phyloP scores from a whole-genome alignment of 78 protist species.

The slime mould (Dictyostelium discoideum) region DNA sequence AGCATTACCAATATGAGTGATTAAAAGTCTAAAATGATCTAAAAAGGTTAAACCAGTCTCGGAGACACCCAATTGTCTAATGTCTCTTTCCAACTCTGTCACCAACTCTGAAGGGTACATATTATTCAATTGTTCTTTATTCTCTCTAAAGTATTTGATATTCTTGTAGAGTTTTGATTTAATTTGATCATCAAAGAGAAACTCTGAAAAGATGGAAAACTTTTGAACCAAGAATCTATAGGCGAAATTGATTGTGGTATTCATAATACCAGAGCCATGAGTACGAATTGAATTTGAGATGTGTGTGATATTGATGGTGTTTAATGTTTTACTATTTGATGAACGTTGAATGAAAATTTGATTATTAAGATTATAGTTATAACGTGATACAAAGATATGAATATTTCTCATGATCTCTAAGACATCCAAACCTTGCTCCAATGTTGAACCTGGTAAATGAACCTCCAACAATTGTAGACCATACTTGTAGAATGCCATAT shows the following conservation, averaged over 20 bases:
- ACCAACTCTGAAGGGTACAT: constrained; percentile 94
- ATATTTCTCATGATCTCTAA: constrained; percentile 97
- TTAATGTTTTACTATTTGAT: constrained; percentile 85
- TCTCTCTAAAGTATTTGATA: constrained; percentile 67
- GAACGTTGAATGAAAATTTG: constrained; percentile 93
- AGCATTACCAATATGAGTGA: constrained; percentile 97
- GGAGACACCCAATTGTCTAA: constrained; percentile 88
- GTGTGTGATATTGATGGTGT: constrained; percentile 95
- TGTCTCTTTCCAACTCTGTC: constrained; percentile 86
- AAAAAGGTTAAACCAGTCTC: constrained; percentile 84
- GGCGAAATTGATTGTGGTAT: constrained; percentile 97
- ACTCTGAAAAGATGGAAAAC: constrained; percentile 92
- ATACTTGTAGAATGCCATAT: constrained; percentile 92
- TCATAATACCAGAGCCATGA: constrained; percentile 99
- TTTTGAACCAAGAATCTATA: constrained; percentile 88
- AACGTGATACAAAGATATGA: constrained; percentile 94
- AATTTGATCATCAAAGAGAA: constrained; percentile 97
- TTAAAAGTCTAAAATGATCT: constrained; percentile 94
- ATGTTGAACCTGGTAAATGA: constrained; percentile 92
- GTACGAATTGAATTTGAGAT: constrained; percentile 96
- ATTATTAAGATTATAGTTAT: constrained; percentile 95
- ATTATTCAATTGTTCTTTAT: constrained; percentile 61
- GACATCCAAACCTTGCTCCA: constrained; percentile 97
- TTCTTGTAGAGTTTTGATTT: constrained; percentile 90
- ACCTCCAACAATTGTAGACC: constrained; percentile 84